Evolutionary conservation across 1,284 basidiomycete species (phyloP).

Genomic region (Wolfiporia cocos): DNA sequence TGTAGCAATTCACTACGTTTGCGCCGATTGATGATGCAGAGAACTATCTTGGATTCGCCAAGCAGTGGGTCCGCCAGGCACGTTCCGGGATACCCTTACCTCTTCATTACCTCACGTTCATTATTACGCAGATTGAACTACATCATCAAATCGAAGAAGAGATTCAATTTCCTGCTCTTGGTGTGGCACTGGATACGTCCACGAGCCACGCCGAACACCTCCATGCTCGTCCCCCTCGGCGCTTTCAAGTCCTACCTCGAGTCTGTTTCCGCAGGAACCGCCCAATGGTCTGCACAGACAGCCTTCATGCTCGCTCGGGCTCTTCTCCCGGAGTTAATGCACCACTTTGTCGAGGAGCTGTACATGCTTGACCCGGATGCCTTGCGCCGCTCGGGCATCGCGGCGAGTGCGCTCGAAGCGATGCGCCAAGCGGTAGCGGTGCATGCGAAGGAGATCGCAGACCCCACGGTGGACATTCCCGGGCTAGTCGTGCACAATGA

Average conservation of each 20-base stretch:
- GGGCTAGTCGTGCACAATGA: background rate
- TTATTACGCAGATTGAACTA: background rate
- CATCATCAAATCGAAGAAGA: slow-evolving; percentile 3
- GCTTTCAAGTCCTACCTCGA: background rate
- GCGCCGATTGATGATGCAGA: slow-evolving; percentile 1
- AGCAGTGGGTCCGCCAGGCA: slow-evolving; percentile 1
- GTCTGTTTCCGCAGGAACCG: background rate
- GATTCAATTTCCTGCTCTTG: background rate
- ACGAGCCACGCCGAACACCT: background rate
- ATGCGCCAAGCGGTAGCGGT: background rate
- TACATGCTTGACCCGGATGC: background rate
- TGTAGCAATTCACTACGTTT: slow-evolving; percentile 1
- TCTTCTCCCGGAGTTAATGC: slow-evolving; percentile 1
- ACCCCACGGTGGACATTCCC: background rate
- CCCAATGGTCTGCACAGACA: background rate
- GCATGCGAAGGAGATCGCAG: background rate
- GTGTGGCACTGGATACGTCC: background rate
- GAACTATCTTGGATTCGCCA: slow-evolving; percentile 2
- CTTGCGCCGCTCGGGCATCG: background rate
- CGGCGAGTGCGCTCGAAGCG: background rate
- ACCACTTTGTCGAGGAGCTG: slow-evolving; percentile 3
- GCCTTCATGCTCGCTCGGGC: background rate
- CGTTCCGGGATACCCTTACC: background rate
- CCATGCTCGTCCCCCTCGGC: background rate
- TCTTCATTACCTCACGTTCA: background rate